Evolutionary conservation across 106 monocot species (phyloP).

Genomic region (Amphibolis antarctica): DNA sequence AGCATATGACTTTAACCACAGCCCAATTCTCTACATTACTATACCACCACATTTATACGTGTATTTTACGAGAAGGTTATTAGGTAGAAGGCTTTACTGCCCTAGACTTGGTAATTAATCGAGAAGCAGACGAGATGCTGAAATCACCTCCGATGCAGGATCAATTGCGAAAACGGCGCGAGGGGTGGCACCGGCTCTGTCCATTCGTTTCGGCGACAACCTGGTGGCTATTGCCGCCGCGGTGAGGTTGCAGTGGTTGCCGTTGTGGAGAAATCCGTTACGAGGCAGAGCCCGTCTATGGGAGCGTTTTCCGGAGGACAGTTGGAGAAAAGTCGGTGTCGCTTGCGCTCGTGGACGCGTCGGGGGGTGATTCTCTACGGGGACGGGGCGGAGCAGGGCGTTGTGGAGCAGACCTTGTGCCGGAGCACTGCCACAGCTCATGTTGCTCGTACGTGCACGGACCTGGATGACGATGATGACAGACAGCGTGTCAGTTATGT

Average conservation of each 20-base stretch:
- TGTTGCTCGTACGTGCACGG: slow-evolving; percentile 12
- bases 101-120: no score
- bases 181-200: slow-evolving; percentile 4
- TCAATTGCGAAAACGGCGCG: slow-evolving; percentile 37
- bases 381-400: slow-evolving; percentile 7
- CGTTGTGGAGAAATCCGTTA: slow-evolving; percentile 27
- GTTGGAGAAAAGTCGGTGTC: slow-evolving; percentile 3
- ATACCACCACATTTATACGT: no score
- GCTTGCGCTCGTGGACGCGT: slow-evolving; percentile 5
- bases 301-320: slow-evolving; percentile 9
- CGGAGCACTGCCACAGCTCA: slow-evolving; percentile 33
- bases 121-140: not conserved
- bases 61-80: not conserved
- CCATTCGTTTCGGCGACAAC: not conserved
- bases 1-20: no score
- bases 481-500: no score
- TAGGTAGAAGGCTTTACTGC: no score
- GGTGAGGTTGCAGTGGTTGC: no score
- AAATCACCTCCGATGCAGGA: slow-evolving; percentile 39
- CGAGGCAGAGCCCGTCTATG: slow-evolving; percentile 17
- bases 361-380: slow-evolving; percentile 22
- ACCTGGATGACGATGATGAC: no score
- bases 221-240: slow-evolving; percentile 1
- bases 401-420: slow-evolving; percentile 23
- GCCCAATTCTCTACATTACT: no score